Percentiles rank a stretch among this genome's conserved stretches.
phyloP scores from a whole-genome alignment of 768 basidiomycete species.

The Rhodotorula diobovata region DNA sequence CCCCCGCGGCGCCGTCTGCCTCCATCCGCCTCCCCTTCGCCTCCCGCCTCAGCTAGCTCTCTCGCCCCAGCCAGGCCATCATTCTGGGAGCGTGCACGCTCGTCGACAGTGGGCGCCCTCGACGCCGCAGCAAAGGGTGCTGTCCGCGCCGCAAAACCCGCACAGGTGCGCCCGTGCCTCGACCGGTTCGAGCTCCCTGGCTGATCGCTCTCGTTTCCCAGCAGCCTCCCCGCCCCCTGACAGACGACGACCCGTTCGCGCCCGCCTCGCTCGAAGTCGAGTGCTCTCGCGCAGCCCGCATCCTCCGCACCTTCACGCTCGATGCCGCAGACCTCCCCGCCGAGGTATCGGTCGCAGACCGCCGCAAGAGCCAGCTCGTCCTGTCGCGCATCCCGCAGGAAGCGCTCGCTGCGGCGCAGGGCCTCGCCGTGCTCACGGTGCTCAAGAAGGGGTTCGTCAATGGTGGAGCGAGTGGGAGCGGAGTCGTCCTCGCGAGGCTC shows the following conservation, averaged over 20 bases:
- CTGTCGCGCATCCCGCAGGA: conserved; percentile 33
- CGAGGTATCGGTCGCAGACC: conserved; percentile 14
- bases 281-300: conserved; percentile 6
- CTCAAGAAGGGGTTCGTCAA: conserved; percentile 7
- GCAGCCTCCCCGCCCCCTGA: background rate
- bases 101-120: conserved; percentile 1
- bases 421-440: conserved; percentile 23
- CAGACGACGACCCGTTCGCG: background rate
- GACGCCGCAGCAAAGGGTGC: background rate
- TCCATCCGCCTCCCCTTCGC: background rate
- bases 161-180: background rate
- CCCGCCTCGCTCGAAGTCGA: conserved; percentile 17
- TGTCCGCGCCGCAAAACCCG: background rate
- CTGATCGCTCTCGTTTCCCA: too few species aligned
- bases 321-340: conserved; percentile 24
- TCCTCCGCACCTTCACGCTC: conserved; percentile 24
- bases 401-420: conserved; percentile 2
- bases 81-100: conserved; percentile 11
- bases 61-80: background rate
- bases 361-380: conserved; percentile 31
- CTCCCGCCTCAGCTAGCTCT: background rate
- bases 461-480: conserved; percentile 6
- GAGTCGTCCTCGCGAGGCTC: conserved; percentile 22
- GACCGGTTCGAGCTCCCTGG: background rate
- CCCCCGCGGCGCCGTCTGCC: background rate